Percentiles rank a stretch among this genome's conserved stretches.
phyloP scores from a whole-genome alignment of 345 rosid species.

The Noccaea bulbosa region DNA sequence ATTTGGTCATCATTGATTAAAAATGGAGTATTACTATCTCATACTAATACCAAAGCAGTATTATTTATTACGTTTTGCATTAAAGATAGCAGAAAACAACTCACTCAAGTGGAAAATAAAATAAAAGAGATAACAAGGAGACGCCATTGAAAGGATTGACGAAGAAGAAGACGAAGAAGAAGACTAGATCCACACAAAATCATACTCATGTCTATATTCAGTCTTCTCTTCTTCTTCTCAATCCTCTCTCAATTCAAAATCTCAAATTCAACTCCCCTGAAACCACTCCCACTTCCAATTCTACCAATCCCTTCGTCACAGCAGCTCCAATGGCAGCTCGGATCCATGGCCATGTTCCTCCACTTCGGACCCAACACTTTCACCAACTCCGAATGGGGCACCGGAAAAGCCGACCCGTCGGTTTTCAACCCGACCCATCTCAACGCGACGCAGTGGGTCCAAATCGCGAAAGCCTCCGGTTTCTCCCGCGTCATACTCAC shows the following conservation, averaged over 20 bases:
- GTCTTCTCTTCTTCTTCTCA: constrained; percentile 20
- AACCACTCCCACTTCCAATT: constrained; percentile 81
- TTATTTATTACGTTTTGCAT: constrained; percentile 17
- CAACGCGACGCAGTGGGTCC: constrained; percentile 84
- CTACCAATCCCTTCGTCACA: constrained; percentile 70
- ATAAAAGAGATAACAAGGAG: not conserved
- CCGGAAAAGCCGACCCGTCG: constrained; percentile 69
- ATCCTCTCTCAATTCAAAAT: constrained; percentile 19
- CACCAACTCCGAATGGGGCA: constrained; percentile 88
- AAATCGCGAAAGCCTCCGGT: constrained; percentile 68
- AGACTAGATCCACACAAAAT: not conserved
- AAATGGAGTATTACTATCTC: not conserved
- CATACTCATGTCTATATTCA: constrained; percentile 27
- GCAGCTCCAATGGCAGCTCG: constrained; percentile 89
- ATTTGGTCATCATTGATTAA: not conserved
- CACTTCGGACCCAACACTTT: constrained; percentile 93
- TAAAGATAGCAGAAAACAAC: not conserved
- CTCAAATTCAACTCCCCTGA: constrained; percentile 44
- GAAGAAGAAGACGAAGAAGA: not conserved
- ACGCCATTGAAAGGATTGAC: constrained; percentile 2
- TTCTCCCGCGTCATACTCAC: constrained; percentile 79
- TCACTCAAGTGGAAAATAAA: not conserved
- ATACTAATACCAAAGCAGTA: not conserved
- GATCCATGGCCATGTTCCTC: constrained; percentile 74
- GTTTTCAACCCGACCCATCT: constrained; percentile 68